phyloP scores from a whole-genome alignment of 164 flowering plant species.

The Pachysandra terminalis region DNA sequence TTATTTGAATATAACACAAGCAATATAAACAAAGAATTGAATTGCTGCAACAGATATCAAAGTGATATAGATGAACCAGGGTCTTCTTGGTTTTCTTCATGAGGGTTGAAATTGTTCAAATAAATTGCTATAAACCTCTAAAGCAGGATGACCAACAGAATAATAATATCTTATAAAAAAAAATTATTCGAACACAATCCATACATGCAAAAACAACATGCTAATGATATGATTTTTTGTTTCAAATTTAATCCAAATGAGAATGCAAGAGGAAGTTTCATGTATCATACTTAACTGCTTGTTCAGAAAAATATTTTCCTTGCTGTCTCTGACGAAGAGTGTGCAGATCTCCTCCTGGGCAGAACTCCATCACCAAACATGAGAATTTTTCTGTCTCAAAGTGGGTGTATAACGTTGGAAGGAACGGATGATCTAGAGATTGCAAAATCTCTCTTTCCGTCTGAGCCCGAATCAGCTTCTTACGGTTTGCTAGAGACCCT shows the following conservation, averaged over 20 bases:
- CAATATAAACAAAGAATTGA: too few species aligned
- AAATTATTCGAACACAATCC: too few species aligned
- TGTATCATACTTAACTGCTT: background rate
- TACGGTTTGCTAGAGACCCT: background rate
- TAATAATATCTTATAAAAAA: background rate
- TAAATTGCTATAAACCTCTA: background rate
- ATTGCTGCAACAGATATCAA: too few species aligned
- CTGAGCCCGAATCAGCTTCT: background rate
- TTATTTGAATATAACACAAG: too few species aligned
- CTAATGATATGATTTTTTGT: background rate
- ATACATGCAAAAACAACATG: background rate
- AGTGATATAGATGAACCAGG: too few species aligned
- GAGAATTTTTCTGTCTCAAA: background rate
- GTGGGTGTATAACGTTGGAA: background rate
- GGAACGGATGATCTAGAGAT: background rate
- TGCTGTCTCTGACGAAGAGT: background rate
- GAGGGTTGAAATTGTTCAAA: background rate
- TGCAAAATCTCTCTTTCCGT: background rate
- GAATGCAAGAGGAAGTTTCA: conserved; percentile 16
- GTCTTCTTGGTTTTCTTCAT: too few species aligned
- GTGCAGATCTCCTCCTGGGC: background rate
- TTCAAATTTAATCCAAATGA: background rate
- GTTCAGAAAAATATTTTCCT: background rate
- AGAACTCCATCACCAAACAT: background rate
- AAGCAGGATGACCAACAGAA: background rate